A percentile compares a stretch with the other conserved stretches of the same genome.
Evolutionary conservation across 2,329 filamentous ascomycete genomes (phyloP).

Genomic region (Pezicula radicicola): DNA sequence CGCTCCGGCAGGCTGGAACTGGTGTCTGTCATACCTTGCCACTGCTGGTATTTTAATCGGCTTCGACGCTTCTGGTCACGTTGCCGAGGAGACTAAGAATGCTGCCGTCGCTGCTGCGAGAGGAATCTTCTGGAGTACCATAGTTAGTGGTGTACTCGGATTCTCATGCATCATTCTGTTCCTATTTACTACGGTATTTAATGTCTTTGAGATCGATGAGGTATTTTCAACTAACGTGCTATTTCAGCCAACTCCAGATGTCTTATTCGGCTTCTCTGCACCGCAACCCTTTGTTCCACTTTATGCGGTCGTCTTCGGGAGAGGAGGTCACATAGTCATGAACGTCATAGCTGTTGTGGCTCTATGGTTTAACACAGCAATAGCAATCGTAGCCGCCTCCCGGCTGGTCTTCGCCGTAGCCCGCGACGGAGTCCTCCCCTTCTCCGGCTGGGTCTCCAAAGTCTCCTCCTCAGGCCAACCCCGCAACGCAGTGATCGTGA

Average conservation of each 20-base stretch:
- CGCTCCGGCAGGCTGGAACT: conserved; percentile 56
- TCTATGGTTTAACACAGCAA: conserved; percentile 55
- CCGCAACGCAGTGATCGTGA: conserved; percentile 56
- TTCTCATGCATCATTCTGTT: conserved; percentile 55
- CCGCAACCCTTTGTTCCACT: conserved; percentile 57
- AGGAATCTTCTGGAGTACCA: conserved; percentile 59
- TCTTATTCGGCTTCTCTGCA: conserved; percentile 49
- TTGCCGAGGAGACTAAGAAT: conserved; percentile 60
- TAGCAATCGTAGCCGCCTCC: conserved; percentile 56
- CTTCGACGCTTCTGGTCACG: conserved; percentile 58
- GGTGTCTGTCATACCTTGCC: conserved; percentile 59
- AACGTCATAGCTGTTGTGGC: conserved; percentile 52
- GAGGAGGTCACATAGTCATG: conserved; percentile 58
- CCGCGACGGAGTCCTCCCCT: conserved; percentile 57
- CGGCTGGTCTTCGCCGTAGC: conserved; percentile 62
- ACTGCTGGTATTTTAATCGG: conserved; percentile 59
- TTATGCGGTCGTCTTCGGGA: conserved; percentile 53
- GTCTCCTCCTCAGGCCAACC: conserved; percentile 54
- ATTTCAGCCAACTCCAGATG: conserved; percentile 46
- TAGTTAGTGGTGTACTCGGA: conserved; percentile 53
- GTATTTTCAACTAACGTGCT: conserved; percentile 3
- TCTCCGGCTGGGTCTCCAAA: conserved; percentile 53
- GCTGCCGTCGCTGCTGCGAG: conserved; percentile 51
- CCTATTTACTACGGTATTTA: conserved; percentile 51
- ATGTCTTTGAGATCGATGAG: neutral